Evolutionary conservation across 2,329 filamentous ascomycete species (phyloP).

Genomic region (Epichloe hybrida): DNA sequence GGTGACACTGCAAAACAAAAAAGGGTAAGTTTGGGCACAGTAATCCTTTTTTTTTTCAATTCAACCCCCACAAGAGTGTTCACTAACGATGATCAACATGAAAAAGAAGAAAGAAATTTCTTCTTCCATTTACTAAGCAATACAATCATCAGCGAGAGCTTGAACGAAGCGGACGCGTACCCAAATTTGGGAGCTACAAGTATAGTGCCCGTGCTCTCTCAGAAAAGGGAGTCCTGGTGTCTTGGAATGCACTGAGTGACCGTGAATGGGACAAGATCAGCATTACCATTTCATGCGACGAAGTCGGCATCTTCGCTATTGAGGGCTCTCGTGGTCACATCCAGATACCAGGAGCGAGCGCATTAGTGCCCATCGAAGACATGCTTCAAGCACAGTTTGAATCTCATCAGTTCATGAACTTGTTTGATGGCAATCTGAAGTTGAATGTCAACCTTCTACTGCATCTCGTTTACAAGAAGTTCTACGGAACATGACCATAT

Average conservation of each 20-base stretch:
- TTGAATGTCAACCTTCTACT: constrained; percentile 94
- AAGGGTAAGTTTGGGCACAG: constrained; percentile 49
- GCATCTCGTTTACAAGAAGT: constrained; percentile 98
- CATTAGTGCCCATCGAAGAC: constrained; percentile 80
- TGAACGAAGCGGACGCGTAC: constrained; percentile 79
- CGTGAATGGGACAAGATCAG: constrained; percentile 84
- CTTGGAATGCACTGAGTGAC: constrained; percentile 76
- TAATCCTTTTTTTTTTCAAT: background rate
- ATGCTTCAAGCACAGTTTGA: constrained; percentile 94
- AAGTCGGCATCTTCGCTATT: constrained; percentile 85
- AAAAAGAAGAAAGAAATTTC: constrained; percentile 70
- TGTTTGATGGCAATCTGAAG: constrained; percentile 75
- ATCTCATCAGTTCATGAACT: constrained; percentile 86
- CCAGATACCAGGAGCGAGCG: constrained; percentile 88
- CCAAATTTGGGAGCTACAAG: constrained; percentile 96
- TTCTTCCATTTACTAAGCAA: constrained; percentile 94
- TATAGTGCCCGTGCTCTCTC: constrained; percentile 81
- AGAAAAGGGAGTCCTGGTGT: constrained; percentile 87
- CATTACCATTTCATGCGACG: constrained; percentile 84
- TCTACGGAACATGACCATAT: constrained; percentile 52
- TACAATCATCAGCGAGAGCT: constrained; percentile 98
- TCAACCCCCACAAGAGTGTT: too few species aligned
- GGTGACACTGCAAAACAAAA: constrained; percentile 96
- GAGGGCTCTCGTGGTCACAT: constrained; percentile 86
- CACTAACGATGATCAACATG: background rate